Evolutionary conservation across 164 flowering plant species (phyloP).

Genomic region (Malania oleifera): DNA sequence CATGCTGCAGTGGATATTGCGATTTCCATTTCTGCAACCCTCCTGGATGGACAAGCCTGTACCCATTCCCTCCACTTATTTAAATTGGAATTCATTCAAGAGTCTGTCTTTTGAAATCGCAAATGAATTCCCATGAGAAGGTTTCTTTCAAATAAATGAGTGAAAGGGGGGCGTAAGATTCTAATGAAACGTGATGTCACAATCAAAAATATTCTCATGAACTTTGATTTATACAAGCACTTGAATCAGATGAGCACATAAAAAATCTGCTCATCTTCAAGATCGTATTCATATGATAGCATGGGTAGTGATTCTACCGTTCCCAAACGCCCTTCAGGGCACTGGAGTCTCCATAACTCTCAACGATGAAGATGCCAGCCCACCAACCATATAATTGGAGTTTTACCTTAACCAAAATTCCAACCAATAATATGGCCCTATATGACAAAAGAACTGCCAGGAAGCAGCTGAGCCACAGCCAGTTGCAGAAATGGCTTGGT

Average conservation of each 20-base stretch:
- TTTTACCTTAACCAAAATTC: background rate
- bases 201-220: too few species aligned
- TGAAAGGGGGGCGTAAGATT: too few species aligned
- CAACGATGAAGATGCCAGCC: background rate
- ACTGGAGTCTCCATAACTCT: background rate
- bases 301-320: background rate
- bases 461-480: background rate
- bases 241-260: conserved; percentile 31
- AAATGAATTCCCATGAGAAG: too few species aligned
- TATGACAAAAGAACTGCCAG: background rate
- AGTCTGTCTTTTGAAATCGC: too few species aligned
- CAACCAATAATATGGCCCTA: too few species aligned
- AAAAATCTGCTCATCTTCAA: conserved; percentile 28
- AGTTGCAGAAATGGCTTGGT: background rate
- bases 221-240: conserved; percentile 18
- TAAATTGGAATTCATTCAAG: too few species aligned
- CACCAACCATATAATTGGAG: background rate
- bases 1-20: too few species aligned
- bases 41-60: too few species aligned
- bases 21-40: too few species aligned
- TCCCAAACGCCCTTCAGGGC: background rate
- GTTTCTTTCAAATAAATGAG: too few species aligned
- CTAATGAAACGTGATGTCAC: too few species aligned
- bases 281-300: background rate
- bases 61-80: too few species aligned